Base-by-base conservation (phyloP, 2,329 filamentous ascomycete genomes). In the Sporothrix variecibatus region DNA sequence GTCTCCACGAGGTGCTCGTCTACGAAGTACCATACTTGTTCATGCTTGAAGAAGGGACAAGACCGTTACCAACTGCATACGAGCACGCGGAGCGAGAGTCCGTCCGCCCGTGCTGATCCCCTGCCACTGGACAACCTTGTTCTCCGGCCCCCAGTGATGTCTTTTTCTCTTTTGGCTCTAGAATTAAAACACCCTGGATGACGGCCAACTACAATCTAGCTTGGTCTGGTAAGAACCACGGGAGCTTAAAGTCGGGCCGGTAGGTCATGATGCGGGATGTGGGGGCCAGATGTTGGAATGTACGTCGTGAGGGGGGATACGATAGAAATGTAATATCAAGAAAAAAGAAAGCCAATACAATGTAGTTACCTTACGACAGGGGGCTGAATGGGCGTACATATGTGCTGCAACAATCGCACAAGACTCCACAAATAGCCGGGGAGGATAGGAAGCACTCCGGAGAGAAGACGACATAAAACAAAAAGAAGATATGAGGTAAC, bases 191-290 rank as follows among this genome's bases (percentile, higher is more conserved):
- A 15, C 1, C 26, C 7, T 28, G 23, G 23, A 56, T 12, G 23
- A 56, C 1, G 7, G 26, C 23, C 23, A 28, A n/a, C 20, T 11
- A 60, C 12, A 58, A 71, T 15, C 38, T 58, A 58, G 11, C 23
- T 31, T 38, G 20, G n/a, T 62, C n/a, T n/a, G 34, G 69, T 31
- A 71, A 40, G 28, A 34, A 62, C 38, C 34, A 60, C 53, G 53
- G 69, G 20, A 71, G 15, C 69, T 46, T 49, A 49, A 11, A 5
- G 20, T 60, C 69, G 69, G 53, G 28, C 69, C 71, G 40, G 71
- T 38, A 49, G 31, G 4, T 56, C 17, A 56, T 15, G 17, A 31
- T 40, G 46, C 23, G 60, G 62, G 46, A 68, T 64, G 43, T 51
- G 56, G 31, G 43, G 28, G 38, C 23, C 6, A 17, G 11, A 67